These are phyloP conservation scores for Eucalyptus marginata DNA, from an alignment of 345 rosid species.

Conservation along the genomic window DNA sequence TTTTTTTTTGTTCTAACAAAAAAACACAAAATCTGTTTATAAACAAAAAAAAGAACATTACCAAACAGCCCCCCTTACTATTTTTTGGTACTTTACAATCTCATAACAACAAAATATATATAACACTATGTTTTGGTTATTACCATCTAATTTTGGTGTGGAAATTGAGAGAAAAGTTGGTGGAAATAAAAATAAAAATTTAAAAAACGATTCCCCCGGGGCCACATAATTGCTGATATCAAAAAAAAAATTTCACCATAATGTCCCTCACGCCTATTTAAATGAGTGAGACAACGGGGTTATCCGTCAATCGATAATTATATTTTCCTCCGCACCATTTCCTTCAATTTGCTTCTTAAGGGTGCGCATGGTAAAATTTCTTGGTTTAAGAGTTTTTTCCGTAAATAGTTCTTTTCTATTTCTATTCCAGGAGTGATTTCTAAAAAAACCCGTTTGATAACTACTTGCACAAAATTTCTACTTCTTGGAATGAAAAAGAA, in stretches of 20 bases:
- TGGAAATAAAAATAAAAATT: not conserved
- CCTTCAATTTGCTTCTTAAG: not conserved
- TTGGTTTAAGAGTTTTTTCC: no score
- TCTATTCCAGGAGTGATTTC: no score
- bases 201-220: not conserved
- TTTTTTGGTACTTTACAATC: not conserved
- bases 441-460: no score
- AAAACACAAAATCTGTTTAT: no score
- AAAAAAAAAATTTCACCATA: not conserved
- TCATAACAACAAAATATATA: not conserved
- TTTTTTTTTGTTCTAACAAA: no score
- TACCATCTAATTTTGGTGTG: not conserved
- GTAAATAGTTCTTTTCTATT: no score
- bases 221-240: not conserved
- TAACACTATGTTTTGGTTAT: not conserved
- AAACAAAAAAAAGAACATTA: no score
- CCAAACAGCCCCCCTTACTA: no score
- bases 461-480: no score
- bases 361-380: no score
- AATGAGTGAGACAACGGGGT: not conserved
- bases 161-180: not conserved
- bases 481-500: no score
- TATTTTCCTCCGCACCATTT: not conserved
- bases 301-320: not conserved
- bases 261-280: not conserved